These are phyloP conservation scores for Bruguiera gymnorhiza DNA, from an alignment of 345 rosid genomes.

Conservation along the genomic window DNA sequence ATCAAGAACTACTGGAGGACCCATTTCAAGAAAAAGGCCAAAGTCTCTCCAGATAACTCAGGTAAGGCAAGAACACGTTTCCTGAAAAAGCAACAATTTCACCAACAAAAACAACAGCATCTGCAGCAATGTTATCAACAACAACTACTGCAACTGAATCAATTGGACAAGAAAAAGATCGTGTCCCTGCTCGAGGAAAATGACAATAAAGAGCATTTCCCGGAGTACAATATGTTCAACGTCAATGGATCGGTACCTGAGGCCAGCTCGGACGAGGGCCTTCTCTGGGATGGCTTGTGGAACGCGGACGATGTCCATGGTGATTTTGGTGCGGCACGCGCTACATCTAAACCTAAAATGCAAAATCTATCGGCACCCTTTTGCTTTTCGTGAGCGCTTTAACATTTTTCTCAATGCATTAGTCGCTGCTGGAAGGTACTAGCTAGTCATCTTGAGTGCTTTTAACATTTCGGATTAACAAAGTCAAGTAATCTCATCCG, in stretches of 20 bases:
- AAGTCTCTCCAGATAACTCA: conserved; percentile 41
- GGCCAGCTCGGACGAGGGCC: conserved; percentile 35
- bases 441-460: conserved; percentile 15
- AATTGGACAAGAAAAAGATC: conserved; percentile 55
- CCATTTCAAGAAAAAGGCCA: conserved; percentile 82
- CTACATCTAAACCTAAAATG: conserved; percentile 38
- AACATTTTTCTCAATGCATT: background rate
- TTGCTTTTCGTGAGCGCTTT: conserved; percentile 3
- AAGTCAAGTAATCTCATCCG: conserved; percentile 16
- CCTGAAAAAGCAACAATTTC: conserved; percentile 70
- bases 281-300: conserved; percentile 77
- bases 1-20: conserved; percentile 95
- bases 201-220: conserved; percentile 34
- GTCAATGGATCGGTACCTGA: conserved; percentile 26
- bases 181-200: conserved; percentile 53
- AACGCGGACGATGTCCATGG: conserved; percentile 61
- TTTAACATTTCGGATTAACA: conserved; percentile 15
- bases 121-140: conserved; percentile 38
- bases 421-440: background rate
- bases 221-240: conserved; percentile 19
- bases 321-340: conserved; percentile 32
- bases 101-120: conserved; percentile 50
- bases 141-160: conserved; percentile 48
- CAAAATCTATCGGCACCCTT: conserved; percentile 49
- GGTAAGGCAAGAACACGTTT: conserved; percentile 53